Base-by-base conservation (phyloP, 2,329 filamentous ascomycete genomes). In the Paramyrothecium roridum region DNA sequence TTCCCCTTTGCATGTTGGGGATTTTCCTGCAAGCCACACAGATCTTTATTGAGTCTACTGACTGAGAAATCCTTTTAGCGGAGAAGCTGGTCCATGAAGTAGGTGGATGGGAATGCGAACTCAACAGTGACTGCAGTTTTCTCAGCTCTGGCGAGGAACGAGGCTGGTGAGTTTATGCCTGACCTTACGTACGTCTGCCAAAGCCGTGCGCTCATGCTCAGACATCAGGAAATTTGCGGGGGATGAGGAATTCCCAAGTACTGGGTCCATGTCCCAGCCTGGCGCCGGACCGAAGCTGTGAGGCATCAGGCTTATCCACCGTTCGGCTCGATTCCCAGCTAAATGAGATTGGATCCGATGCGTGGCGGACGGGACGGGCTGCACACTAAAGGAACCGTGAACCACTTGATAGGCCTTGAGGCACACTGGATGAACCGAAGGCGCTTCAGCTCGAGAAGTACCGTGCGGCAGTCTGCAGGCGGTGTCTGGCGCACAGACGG, bases 71-170 rank as follows among this genome's bases (percentile, higher is more conserved):
- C 16, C 16, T 43, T 19, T 17, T 13, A 43, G 37, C 37, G 37
- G 37, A 19, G 37, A 17, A 16, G 7, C 4, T 4, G n/a, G 37
- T 52, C 43, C 51, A 51, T 22, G 22, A 56, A 33, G 78, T 80
- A 23, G 91, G 91, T 40, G 88, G 88, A 26, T 99, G 93, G 93
- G 80, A 84, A 45, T 93, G 91, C 67, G 81, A 85, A 57, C 69
- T 83, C 53, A 93, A 96, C 74, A 91, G 91, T 17, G 91, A 96
- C 70, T 96, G 92, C 66, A 87, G 83, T 57, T 96, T 93, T 72
- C 76, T 98, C 61, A 84, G 80, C 53, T 81, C 82, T 54, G 93
- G 93, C 8, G 88, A 89, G 64, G 93, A 98, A 73, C 81, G 93
- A 76, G 92, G 92, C 68, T 98, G 93, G 92, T 95, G 66, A 70